Base-by-base conservation (phyloP, 768 basidiomycete genomes). In the Chlorophyllum brunneum region DNA sequence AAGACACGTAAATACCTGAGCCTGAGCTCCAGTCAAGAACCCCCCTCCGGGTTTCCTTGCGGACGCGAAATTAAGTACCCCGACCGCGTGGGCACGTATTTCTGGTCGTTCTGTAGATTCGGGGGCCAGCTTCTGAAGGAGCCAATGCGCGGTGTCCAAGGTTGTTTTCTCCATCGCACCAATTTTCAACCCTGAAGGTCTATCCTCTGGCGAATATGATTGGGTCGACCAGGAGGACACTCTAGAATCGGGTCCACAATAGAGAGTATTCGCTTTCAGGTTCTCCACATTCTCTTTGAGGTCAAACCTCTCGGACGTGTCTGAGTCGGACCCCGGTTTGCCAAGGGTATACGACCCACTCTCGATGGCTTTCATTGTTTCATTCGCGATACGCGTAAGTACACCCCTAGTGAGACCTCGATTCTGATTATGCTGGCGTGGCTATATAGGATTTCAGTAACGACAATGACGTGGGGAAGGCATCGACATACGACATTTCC, bases 11-110 rank as follows among this genome's bases (percentile, higher is more conserved):
- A 29, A 50, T 61, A 64, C 66, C 54, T 65, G 66, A n/a, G 67
- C 86, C 53, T 77, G 76, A 1, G 85, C 78, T 26, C 86, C 86
- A 34, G 58, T 68, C 46, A 79, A 70, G 63, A 88, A 88, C 2
- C 86, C 86, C 4, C 86, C 85, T 2, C 86, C 85, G 2, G 83
- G 82, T 20, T 79, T 77, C 47, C 73, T 82, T 9, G 86, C 85
- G 1, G 82, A 83, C 1, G 86, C 86, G 59, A 88, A 88, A 60
- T 82, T 88, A 15, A 89, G 79, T 23, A 88, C 67, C n/a, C 84
- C 86, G 22, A 85, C 64, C 43, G 41, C 56, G 15, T 43, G 47
- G 18, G 54, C 51, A 18, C 23, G 42, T 1, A 8, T 6, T 42
- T 22, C 31, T 31, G 37, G 34, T 37, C 38, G 6, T 27, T 23